Base-by-base conservation (phyloP, 768 basidiomycete genomes). In the Macrolepiota fuliginosa region DNA sequence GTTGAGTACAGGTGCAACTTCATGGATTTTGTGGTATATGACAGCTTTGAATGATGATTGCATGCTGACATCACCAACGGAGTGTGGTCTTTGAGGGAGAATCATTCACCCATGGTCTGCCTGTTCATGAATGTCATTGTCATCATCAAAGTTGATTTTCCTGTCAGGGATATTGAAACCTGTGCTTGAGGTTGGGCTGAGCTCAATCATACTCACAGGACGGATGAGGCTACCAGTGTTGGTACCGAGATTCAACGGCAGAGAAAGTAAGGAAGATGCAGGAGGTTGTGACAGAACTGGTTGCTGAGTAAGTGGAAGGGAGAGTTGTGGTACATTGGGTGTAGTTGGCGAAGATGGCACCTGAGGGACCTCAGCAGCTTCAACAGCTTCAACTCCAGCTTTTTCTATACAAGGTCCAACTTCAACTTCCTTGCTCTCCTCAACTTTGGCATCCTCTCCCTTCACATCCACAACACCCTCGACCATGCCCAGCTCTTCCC, bases 1-100 rank as follows among this genome's bases (percentile, higher is more conserved):
- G 22, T 46, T 55, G 35, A 17, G 1, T 7, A 45, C 7, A 19
- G 50, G 39, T n/a, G 54, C 24, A 25, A 67, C 62, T 56, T 85
- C 83, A 3, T 77, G 74, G 27, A 83, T 77, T 66, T 82, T 86
- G 62, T 77, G 72, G 64, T 87, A 86, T 42, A 88, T 85, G 15
- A 86, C 81, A 27, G 86, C 83, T 53, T 73, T 78, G 71, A 87
- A 87, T 3, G 76, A 73, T 61, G 73, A 57, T 65, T 66, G 56
- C 45, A 56, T 29, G 52, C 53, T 62, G 46, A 52, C 25, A 11
- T 67, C 64, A 15, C 49, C 24, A 50, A 42, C 15, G 15, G 63
- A 39, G 24, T 55, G 68, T n/a, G 65, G 19, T 32, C 70, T 67
- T 49, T 70, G 71, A 55, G 11, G 70, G 64, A 35, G 69, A 61